These are phyloP conservation scores for Forsythia viridissima DNA, from an alignment of 257 asterid genomes.

Conservation along the genomic window DNA sequence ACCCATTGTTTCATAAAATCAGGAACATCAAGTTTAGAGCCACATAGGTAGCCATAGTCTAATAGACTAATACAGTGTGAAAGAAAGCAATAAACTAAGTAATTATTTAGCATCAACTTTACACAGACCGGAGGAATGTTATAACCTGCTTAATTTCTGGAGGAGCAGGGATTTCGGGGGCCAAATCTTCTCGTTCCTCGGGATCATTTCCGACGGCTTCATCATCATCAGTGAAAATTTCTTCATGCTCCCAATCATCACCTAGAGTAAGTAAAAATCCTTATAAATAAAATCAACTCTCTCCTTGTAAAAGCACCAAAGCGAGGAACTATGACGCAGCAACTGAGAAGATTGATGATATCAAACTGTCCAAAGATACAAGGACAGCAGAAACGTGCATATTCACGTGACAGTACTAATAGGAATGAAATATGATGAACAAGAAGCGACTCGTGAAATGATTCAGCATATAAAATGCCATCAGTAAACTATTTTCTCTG, in stretches of 20 bases:
- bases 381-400: constrained; percentile 3
- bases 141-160: constrained; percentile 96
- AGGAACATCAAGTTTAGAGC: neutral
- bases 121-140: neutral
- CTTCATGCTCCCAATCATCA: constrained; percentile 99
- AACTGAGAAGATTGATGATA: neutral
- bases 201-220: constrained; percentile 83
- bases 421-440: neutral
- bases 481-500: neutral
- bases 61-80: neutral
- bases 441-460: neutral
- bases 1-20: neutral
- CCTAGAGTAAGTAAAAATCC: constrained; percentile 41
- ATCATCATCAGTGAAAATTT: constrained; percentile 95
- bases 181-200: constrained; percentile 95
- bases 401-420: constrained; percentile 1
- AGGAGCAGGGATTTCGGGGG: constrained; percentile 96
- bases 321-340: neutral
- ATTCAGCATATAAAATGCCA: neutral
- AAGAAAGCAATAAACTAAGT: neutral
- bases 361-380: neutral
- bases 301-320: neutral
- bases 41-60: neutral
- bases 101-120: constrained; percentile 1
- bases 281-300: constrained; percentile 11